Base-by-base conservation (phyloP, 192 early-diverging fungal genomes). In the Coemansia sp. region DNA sequence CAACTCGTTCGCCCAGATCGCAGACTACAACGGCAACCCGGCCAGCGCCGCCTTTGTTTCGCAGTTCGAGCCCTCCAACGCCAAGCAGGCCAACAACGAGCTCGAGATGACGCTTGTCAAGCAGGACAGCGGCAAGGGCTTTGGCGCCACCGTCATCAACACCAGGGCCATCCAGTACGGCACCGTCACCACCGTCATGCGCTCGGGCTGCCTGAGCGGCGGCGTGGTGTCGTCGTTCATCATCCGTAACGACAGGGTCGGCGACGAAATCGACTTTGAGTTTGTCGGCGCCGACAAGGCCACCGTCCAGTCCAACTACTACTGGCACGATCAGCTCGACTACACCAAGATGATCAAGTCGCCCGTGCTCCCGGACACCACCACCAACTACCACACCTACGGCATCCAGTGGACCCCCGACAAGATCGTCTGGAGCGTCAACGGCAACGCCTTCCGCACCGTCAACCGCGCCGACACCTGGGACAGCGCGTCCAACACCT, bases 181-280 rank as follows among this genome's bases (percentile, higher is more conserved):
- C 11, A 81, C 67, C 22, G 75, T 85, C 9, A 68, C 70, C 23
- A 81, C 83, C 4, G 76, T 75, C 32, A 82, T 86, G 64, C 74
- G 80, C 63, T 79, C 83, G 0, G 86, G 79, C 30, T 77, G 71
- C 16, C 49, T 48, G 1, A 68, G 73, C 23, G 75, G 65, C 20
- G 85, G 85, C 19, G 85, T 85, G 16, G 83, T 88, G 24, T 82
- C 83, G 36, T 82, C 84, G 19, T 83, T 85, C 53, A 84, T 87
- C 58, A 78, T 78, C 68, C 78, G 76, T 39, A 83, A 84, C 71
- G 71, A 73, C 18, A 35, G 69, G 19, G 27, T 74, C 14, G 83
- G 83, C 19, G 84, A 87, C 46, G 86, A 87, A 68, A 83, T 87
- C 32, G 84, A 85, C 63, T 87, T 82, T 64, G 86, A 87, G 75